Base-by-base conservation (phyloP, 2,329 filamentous ascomycete genomes). In the Lachnellula willkommii region DNA sequence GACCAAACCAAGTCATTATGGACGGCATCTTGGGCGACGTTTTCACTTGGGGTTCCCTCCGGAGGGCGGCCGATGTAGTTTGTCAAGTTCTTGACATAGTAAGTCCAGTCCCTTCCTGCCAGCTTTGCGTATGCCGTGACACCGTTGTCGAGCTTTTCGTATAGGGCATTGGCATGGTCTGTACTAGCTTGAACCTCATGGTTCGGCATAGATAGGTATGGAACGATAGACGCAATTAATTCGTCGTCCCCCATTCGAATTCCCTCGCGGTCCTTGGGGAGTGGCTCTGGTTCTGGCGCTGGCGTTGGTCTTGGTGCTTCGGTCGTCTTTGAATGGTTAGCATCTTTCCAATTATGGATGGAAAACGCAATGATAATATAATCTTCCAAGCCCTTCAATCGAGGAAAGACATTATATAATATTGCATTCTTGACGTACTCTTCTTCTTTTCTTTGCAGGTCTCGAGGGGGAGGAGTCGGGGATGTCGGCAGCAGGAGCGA, bases 81-180 rank as follows among this genome's bases (percentile, higher is more conserved):
- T 52, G 79, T 78, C n/a, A 90, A 78, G 60, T 85, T 84, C 59
- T 86, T 88, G 58, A 93, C 84, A 68, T 90, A 93, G 71, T 87
- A 94, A 9, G 89, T 91, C 89, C 89, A 94, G 68, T 90, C 87
- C 62, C 84, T 82, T 15, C 88, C 89, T 20, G 88, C 84, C 58
- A 94, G 86, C 74, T 93, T 93, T 54, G 89, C 89, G 70, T 89
- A 94, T 37, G 89, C 89, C 66, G 84, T 79, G 59, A 88, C 83
- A 20, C 82, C 82, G 42, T 84, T 79, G 59, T 65, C 68, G 53
- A 82, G 80, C 53, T 77, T 75, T 65, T 84, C 81, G 68, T 87
- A 83, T 53, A 84, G 81, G 46, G 78, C 73, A 68, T 88, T 88
- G 54, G 83, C 75, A 63, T 87, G 80, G 54, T 87, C 82, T 60